Conservation (phyloP, 2,329 filamentous ascomycete genomes). For the Fusarium marasasianum region DNA sequence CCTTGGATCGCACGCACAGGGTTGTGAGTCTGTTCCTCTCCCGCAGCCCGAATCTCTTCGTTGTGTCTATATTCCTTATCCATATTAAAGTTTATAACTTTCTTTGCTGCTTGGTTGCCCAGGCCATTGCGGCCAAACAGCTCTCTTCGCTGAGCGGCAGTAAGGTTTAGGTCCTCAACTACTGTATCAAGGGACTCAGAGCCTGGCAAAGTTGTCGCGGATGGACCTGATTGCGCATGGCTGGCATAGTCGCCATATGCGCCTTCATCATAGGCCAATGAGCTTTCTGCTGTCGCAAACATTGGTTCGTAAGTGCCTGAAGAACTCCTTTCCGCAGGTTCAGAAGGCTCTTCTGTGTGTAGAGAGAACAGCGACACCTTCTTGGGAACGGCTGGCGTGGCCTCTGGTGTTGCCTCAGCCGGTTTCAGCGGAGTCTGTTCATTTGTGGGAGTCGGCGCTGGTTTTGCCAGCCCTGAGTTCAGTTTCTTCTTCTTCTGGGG, state of each 20-base stretch:
- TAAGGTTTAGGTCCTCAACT: constrained; percentile 81
- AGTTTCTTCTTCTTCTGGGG: constrained; percentile 73
- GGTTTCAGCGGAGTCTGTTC: constrained; percentile 20
- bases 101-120: constrained; percentile 54
- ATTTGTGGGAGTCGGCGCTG: constrained; percentile 12
- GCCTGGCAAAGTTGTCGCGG: constrained; percentile 42
- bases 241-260: constrained; percentile 46
- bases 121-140: constrained; percentile 78
- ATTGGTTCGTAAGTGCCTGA: constrained; percentile 61
- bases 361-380: constrained; percentile 77
- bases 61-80: constrained; percentile 88
- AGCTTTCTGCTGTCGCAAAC: constrained; percentile 50
- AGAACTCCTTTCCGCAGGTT: constrained; percentile 33
- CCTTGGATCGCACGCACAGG: constrained; percentile 87
- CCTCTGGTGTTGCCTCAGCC: constrained; percentile 23
- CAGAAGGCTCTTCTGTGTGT: constrained; percentile 52
- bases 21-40: constrained; percentile 79
- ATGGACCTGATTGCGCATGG: constrained; percentile 45
- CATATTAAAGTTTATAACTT: constrained; percentile 87
- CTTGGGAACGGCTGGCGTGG: constrained; percentile 49
- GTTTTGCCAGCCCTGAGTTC: constrained; percentile 22
- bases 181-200: constrained; percentile 73
- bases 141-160: constrained; percentile 79
- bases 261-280: constrained; percentile 29
- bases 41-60: constrained; percentile 75